phyloP scores from a whole-genome alignment of 305 asterid species.

The Fraxinus albicans region DNA sequence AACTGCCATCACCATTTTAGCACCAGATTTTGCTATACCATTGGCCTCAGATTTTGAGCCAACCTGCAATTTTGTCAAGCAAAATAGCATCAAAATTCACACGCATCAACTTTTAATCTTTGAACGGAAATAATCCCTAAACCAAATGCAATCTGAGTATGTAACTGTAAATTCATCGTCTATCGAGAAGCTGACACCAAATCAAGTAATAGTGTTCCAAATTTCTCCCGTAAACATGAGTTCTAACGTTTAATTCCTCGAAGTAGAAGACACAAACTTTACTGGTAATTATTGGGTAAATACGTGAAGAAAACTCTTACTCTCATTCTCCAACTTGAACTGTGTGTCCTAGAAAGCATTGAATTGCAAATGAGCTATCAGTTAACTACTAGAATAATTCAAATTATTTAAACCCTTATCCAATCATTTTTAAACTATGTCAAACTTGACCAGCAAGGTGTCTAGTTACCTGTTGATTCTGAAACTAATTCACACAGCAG shows the following conservation, averaged over 20 bases:
- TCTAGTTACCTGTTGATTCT: conserved; percentile 5
- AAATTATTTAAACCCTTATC: not conserved
- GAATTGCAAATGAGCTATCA: not conserved
- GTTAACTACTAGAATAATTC: not conserved
- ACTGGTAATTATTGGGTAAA: not conserved
- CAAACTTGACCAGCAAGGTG: not conserved
- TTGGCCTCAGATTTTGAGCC: conserved; percentile 52
- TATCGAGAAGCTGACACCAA: conserved; percentile 7
- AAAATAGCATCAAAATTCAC: not conserved
- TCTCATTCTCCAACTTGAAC: not conserved
- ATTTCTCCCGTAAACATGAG: not conserved
- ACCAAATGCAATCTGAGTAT: not conserved
- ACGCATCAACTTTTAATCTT: not conserved
- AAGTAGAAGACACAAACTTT: conserved; percentile 1
- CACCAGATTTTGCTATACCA: conserved; percentile 98
- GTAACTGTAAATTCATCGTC: not conserved
- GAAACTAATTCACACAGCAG: not conserved
- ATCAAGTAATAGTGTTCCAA: not conserved
- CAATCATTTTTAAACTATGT: not conserved
- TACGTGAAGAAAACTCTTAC: not conserved
- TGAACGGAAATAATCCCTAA: conserved; percentile 2
- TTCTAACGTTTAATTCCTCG: not conserved
- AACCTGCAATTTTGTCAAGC: not conserved
- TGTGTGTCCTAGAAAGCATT: not conserved
- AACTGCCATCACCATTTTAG: conserved; percentile 99